Percentiles rank a stretch among this genome's conserved stretches.
phyloP scores from a whole-genome alignment of 2,329 filamentous ascomycete genomes.

The Fusarium cicatricum region DNA sequence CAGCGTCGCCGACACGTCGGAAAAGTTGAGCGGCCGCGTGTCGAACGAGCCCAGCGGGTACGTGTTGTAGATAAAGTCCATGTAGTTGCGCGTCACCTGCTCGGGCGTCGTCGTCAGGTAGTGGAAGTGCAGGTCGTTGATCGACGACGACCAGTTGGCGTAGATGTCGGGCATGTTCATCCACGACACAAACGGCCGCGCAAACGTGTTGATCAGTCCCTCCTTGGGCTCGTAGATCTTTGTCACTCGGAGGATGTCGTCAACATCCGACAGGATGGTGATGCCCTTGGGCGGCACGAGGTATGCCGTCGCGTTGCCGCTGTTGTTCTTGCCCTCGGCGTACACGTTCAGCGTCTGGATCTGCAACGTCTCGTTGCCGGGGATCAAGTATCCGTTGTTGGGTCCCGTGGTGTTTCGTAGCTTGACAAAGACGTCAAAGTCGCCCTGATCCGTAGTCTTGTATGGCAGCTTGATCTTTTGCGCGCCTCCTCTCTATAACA shows the following conservation, averaged over 20 bases:
- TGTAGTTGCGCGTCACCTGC: slow-evolving; percentile 79
- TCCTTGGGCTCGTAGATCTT: slow-evolving; percentile 81
- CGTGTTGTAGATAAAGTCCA: slow-evolving; percentile 80
- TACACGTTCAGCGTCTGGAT: slow-evolving; percentile 76
- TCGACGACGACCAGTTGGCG: slow-evolving; percentile 73
- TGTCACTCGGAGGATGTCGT: slow-evolving; percentile 81
- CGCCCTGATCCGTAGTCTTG: slow-evolving; percentile 71
- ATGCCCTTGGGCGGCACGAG: slow-evolving; percentile 75
- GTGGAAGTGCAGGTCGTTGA: slow-evolving; percentile 78
- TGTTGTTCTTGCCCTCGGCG: slow-evolving; percentile 66
- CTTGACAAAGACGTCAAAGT: slow-evolving; percentile 76
- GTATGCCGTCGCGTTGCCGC: slow-evolving; percentile 79
- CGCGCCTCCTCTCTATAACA: slow-evolving; percentile 58
- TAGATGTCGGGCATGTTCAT: slow-evolving; percentile 84
- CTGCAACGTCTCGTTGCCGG: slow-evolving; percentile 69
- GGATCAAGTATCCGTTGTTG: slow-evolving; percentile 57
- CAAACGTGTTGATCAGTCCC: slow-evolving; percentile 80
- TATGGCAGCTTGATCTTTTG: slow-evolving; percentile 72
- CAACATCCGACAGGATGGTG: slow-evolving; percentile 79
- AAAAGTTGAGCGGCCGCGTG: slow-evolving; percentile 81
- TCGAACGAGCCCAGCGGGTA: slow-evolving; percentile 83
- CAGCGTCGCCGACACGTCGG: slow-evolving; percentile 75
- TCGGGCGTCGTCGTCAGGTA: slow-evolving; percentile 84
- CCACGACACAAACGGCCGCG: slow-evolving; percentile 74
- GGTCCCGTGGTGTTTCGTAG: slow-evolving; percentile 66